Percentiles rank a stretch among this genome's conserved stretches.
Conservation (phyloP, 169 alveolate species). For the Plasmodium sp. region DNA sequence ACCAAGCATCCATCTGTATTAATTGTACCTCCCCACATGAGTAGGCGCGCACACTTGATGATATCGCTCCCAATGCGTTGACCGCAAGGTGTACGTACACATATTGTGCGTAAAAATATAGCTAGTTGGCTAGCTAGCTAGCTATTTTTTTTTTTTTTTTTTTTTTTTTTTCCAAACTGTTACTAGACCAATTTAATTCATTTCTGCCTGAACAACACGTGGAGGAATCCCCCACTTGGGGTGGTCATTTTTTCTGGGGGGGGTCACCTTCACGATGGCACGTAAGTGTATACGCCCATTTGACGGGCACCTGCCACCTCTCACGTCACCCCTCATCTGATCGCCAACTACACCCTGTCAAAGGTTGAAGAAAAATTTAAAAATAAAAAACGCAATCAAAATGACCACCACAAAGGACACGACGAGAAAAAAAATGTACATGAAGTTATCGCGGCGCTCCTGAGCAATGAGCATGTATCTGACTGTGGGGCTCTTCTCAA, state of each 20-base stretch:
- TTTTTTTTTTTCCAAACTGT: background rate
- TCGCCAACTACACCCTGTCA: background rate
- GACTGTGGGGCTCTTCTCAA: conserved; percentile 48
- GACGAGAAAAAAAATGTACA: conserved; percentile 21
- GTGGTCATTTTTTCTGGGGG: background rate
- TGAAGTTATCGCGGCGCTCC: conserved; percentile 25
- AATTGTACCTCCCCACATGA: background rate
- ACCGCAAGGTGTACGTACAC: background rate
- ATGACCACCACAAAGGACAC: conserved; percentile 25
- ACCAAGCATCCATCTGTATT: background rate
- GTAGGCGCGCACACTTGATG: background rate
- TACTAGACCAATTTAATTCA: background rate
- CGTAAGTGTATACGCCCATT: background rate
- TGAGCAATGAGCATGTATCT: conserved; percentile 27
- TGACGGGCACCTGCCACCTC: background rate
- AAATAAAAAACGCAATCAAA: conserved; percentile 34
- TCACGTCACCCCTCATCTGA: background rate
- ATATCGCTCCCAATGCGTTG: background rate
- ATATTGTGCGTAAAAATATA: background rate
- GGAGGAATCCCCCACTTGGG: background rate
- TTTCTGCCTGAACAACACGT: background rate
- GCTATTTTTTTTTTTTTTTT: no score
- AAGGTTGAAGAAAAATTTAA: conserved; percentile 45
- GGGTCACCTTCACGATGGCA: background rate
- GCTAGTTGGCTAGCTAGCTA: no score